Evolutionary conservation across 108 stramenopile species (phyloP), one percentile per base, ranked within the genome.

Genomic region (Skeletonema tropicum): DNA sequence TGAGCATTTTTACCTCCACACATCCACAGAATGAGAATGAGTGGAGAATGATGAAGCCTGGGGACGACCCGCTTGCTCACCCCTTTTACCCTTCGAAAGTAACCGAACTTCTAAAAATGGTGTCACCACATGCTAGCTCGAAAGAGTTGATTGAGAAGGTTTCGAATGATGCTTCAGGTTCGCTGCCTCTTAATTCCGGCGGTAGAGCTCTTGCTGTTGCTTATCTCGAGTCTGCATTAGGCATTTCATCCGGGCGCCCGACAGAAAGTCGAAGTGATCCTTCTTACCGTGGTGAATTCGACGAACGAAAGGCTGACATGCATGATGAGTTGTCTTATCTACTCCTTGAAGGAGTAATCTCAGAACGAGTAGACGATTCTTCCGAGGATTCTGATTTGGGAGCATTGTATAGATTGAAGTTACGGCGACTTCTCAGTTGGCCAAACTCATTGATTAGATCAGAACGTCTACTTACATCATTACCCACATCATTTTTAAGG

Each of bases 241-340:
- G 95, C 15, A 92, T 96, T 71, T 71, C 85, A 9, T 91, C 90
- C 10, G 87, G 89, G 6, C 84, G 92, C 25, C 84, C 86, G 19
- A 49, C 80, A 10, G 62, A 61, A 25, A 79, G 66, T 49, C 79
- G 77, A 63, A 84, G 75, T 36, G 82, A 85, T 68, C 75, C 86
- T 68, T 41, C 65, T 19, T 65, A 32, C 29, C 39, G 21, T 23
- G 67, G 79, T 64, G 76, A 87, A 15, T 35, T 73, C 25, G 81
- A 85, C 57, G 85, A 89, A 17, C 80, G 70, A 12, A 73, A 86
- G 46, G 80, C 93, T 10, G 88, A 93, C 25, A 87, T 92, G 74
- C 96, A 96, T 66, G 93, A 96, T 76, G 93, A 96, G 67, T 72
- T 96, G 11, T 81, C 88, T 33, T 91, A 85, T 60, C 78, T 94